Evolutionary conservation across 1,284 basidiomycete genomes (phyloP), one percentile per base, ranked within the genome.

Genomic region (Pascua sp.): DNA sequence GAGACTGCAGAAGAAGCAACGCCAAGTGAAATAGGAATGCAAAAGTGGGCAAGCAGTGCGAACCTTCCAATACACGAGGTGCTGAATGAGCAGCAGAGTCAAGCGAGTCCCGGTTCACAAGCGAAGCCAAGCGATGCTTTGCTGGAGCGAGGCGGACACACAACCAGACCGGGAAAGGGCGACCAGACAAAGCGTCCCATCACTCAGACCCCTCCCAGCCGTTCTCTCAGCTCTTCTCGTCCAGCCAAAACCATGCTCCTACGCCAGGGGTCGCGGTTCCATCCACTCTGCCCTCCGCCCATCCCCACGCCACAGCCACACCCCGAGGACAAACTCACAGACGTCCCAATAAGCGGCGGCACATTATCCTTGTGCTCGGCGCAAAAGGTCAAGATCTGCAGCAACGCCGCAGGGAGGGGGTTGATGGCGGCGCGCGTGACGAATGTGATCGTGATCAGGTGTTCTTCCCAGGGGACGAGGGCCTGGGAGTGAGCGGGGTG

Each of bases 401-500:
- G 49, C 3, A 77, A 55, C n/a, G 71, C 69, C 0, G 39, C 52
- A 1, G 63, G 57, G 8, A 76, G 57, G 17, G 65, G 56, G 42
- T 62, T 65, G 10, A 55, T 46, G 17, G 61, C 53, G 7, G 59
- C 59, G 12, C 61, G 47, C 44, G 56, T 58, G 24, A 55, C 57
- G 18, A 60, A 56, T 11, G 48, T 63, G 60, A 59, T 52, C 7
- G 67, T 71, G 52, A 76, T 71, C 32, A 76, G 62, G 55, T 76
- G 74, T 56, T 73, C 74, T 59, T 76, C 74, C 72, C 72, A 76
- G 18, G 74, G 74, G 4, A 76, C 62, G 42, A 73, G 64, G 43
- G 73, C 71, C 71, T 74, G 49, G 16, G 24, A 10, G 49, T 52
- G 24, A 50, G 49, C 37, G 2, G 24, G 24, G 24, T 32, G 24